Conservation (phyloP, 768 basidiomycete genomes). For the Mycena haematopus region DNA sequence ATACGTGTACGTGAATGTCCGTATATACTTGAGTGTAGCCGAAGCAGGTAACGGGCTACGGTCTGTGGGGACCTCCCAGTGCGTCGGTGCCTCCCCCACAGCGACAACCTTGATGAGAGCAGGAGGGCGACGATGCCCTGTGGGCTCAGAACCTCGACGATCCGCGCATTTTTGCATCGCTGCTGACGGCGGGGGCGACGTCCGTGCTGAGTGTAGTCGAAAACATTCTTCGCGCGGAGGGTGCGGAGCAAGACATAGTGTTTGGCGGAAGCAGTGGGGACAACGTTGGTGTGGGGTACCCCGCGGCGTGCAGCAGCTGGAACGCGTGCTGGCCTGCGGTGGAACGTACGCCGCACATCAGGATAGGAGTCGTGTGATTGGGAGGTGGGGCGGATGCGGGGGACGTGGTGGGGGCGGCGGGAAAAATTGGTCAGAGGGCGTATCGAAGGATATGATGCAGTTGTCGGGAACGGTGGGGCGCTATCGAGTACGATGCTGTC, state of each 20-base stretch:
- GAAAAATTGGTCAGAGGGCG: constrained; percentile 43
- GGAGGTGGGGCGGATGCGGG: constrained; percentile 37
- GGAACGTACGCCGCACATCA: constrained; percentile 50
- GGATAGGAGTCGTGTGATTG: constrained; percentile 39
- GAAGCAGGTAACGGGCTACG: constrained; percentile 26
- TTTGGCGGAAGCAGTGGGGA: constrained; percentile 44
- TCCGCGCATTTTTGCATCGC: constrained; percentile 30
- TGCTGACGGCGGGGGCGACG: constrained; percentile 36
- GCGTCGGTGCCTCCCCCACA: constrained; percentile 12
- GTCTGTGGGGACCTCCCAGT: background rate
- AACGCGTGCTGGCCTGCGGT: constrained; percentile 44
- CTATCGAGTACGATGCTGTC: constrained; percentile 43
- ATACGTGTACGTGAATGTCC: constrained; percentile 21
- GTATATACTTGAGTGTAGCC: constrained; percentile 45
- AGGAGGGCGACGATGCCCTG: constrained; percentile 38
- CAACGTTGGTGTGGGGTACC: constrained; percentile 46
- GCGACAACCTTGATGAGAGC: constrained; percentile 37
- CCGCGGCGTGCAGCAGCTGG: constrained; percentile 42
- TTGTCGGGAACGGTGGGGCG: constrained; percentile 50
- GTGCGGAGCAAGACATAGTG: constrained; percentile 39
- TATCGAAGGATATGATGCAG: constrained; percentile 47
- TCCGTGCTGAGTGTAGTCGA: constrained; percentile 45
- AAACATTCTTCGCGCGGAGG: constrained; percentile 44
- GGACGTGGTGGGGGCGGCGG: constrained; percentile 41
- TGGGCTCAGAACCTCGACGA: constrained; percentile 36